Base-by-base conservation (phyloP, 352 stramenopile genomes). In the Globisporangium iwayamae region DNA sequence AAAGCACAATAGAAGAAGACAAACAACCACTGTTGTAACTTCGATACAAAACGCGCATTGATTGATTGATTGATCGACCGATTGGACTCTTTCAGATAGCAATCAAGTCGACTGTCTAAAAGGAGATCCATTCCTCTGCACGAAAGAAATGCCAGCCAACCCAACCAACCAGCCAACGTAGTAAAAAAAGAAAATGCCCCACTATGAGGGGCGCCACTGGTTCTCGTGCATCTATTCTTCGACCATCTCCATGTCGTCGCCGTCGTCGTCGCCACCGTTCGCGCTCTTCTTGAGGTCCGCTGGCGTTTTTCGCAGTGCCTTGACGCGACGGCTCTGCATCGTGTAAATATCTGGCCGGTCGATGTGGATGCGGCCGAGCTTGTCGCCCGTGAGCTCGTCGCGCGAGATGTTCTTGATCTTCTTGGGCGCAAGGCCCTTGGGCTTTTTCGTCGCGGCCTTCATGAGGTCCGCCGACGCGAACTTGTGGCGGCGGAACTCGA, bases 401-500 rank as follows among this genome's bases (percentile, higher is more conserved):
- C 80, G 79, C 72, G 96, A 96, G 71, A 99, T 97, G 73, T 98
- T 98, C 88, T 99, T 99, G 74, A 98, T 90, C 87, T 99, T 98
- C 81, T 98, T 98, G 25, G 89, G 77, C 56, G 93, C 87, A 52
- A 96, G 69, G 55, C 84, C 89, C 81, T 96, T 96, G 10, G 89
- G 84, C 67, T 97, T 98, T 83, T 98, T 98, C 52, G 96, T 92
- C 13, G 96, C 87, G 4, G 88, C 81, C 83, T 99, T 99, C 78
- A 97, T 96, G 56, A 99, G 69, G 67, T 99, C 97, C 45, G 90
- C 75, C 22, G 93, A 94, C 13, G 97, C 96, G 69, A 98, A 97
- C 74, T 98, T 97, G 54, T 93, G 94, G 65, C 98, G 86, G 20
- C 96, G 94, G 65, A 99, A 91, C 60, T 87, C 69, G n/a, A 98